Base-by-base conservation (phyloP, 495 filamentous ascomycete species). In the Acidiella bohemica region DNA sequence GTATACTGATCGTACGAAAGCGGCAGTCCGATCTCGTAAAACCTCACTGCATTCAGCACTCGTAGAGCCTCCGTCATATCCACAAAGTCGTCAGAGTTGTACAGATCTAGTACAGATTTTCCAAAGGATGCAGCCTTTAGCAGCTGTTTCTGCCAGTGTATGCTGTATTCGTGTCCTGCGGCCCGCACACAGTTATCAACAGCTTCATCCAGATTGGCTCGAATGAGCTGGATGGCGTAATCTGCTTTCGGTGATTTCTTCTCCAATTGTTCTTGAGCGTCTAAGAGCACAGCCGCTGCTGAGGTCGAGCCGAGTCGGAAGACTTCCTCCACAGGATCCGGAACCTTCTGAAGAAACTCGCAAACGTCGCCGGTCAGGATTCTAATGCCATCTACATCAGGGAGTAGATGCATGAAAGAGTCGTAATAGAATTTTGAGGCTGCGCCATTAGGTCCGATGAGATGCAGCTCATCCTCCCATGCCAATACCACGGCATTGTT, bases 391-490 rank as follows among this genome's bases (percentile, higher is more conserved):
- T 97, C 90, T 48, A 79, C 68, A 64, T 92, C 88, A 3, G 86
- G 75, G 22, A 95, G 63, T 6, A 97, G 67, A 64, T 97, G 90
- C 13, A 96, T 78, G 44, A 82, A 78, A 23, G 76, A 79, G 56
- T 96, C 85, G 53, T 96, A 96, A 44, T 81, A 92, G 49, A 57
- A 74, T 69, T 74, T 76, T 24, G 85, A 71, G 28, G 82, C 71
- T 9, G 78, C 73, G 27, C 82, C 84, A 34, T 76, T 79, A 0
- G 84, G 85, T 1, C 86, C 87, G 40, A 96, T 80, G 31, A 97
- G 69, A 55, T 95, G 90, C n/a, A 96, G 78, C 52, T 97, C 90
- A 60, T 97, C 90, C 51, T 94, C 90, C 90, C 90, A 97, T 11
- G 84, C 85, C 44, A 96, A 73, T 32, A 93, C 76, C 7, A 95